Evolutionary conservation across 1,284 basidiomycete genomes (phyloP).

Genomic region (Pascua guehoae): DNA sequence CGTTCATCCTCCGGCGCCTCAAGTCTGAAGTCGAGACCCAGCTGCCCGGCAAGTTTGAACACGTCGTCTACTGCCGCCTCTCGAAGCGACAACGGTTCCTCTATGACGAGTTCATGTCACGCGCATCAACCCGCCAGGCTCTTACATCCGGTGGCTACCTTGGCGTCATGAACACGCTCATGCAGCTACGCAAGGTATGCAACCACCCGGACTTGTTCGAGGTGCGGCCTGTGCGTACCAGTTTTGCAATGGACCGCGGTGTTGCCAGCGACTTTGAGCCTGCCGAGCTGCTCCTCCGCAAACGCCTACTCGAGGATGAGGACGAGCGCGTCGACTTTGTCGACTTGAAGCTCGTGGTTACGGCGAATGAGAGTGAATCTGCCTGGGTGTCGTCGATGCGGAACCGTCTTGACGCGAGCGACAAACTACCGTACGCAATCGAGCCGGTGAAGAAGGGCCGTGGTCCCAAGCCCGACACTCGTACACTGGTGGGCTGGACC

Average conservation of each 20-base stretch:
- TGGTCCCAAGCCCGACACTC: conserved; percentile 61
- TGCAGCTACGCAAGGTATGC: conserved; percentile 94
- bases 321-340: conserved; percentile 60
- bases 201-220: conserved; percentile 96
- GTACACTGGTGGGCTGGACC: conserved; percentile 70
- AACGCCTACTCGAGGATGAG: conserved; percentile 56
- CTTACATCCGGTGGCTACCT: conserved; percentile 77
- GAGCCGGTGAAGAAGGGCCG: conserved; percentile 52
- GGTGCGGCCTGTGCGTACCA: conserved; percentile 87
- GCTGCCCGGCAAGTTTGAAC: conserved; percentile 90
- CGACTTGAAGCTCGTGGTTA: conserved; percentile 64
- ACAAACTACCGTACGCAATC: conserved; percentile 60
- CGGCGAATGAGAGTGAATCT: conserved; percentile 52
- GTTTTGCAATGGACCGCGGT: conserved; percentile 79
- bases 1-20: conserved; percentile 88
- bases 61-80: conserved; percentile 83
- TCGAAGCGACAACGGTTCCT: conserved; percentile 94
- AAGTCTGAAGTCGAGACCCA: conserved; percentile 96
- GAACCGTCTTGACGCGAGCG: conserved; percentile 64
- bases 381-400: conserved; percentile 58
- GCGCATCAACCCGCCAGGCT: conserved; percentile 80
- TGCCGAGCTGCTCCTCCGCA: conserved; percentile 78
- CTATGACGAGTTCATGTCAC: conserved; percentile 97
- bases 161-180: conserved; percentile 88
- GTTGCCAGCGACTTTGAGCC: conserved; percentile 82